These are phyloP conservation scores for Scutellaria baicalensis DNA, from an alignment of 257 asterid genomes.

Conservation along the genomic window DNA sequence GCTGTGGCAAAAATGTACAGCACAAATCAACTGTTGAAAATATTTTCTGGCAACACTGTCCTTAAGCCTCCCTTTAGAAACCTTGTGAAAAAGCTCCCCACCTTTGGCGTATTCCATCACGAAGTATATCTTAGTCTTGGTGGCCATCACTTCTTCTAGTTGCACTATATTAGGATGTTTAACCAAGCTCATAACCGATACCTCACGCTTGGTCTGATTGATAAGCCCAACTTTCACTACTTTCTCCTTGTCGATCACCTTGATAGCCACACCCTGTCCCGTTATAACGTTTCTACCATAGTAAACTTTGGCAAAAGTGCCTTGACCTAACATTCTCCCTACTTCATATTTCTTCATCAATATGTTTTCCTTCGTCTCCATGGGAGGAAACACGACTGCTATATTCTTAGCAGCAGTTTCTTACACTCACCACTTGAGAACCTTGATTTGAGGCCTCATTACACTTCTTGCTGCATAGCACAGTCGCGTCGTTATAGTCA, in stretches of 20 bases:
- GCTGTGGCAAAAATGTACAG: slow-evolving; percentile 54
- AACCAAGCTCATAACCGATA: slow-evolving; percentile 58
- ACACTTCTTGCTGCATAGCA: slow-evolving; percentile 21
- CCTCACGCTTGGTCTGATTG: slow-evolving; percentile 69
- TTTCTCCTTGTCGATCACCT: slow-evolving; percentile 74
- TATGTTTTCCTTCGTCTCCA: slow-evolving; percentile 49
- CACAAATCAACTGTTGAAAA: slow-evolving; percentile 63
- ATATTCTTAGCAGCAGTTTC: slow-evolving; percentile 10
- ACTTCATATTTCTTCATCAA: slow-evolving; percentile 67
- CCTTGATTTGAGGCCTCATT: slow-evolving; percentile 14
- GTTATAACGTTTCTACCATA: slow-evolving; percentile 52
- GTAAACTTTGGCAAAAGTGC: slow-evolving; percentile 78
- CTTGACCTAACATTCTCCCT: slow-evolving; percentile 86
- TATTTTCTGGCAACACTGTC: slow-evolving; percentile 53
- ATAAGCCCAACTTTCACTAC: slow-evolving; percentile 52
- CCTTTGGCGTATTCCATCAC: slow-evolving; percentile 78
- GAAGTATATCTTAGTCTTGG: slow-evolving; percentile 63
- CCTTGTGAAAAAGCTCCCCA: slow-evolving; percentile 72
- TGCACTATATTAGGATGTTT: slow-evolving; percentile 51
- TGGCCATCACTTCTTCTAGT: slow-evolving; percentile 73
- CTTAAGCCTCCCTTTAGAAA: slow-evolving; percentile 58
- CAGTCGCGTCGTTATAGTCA: neutral
- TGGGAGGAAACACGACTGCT: slow-evolving; percentile 1
- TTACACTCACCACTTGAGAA: slow-evolving; percentile 17
- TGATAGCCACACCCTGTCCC: slow-evolving; percentile 68